Evolutionary conservation across 306 rosid species (phyloP).

Genomic region (Prunus davidiana): DNA sequence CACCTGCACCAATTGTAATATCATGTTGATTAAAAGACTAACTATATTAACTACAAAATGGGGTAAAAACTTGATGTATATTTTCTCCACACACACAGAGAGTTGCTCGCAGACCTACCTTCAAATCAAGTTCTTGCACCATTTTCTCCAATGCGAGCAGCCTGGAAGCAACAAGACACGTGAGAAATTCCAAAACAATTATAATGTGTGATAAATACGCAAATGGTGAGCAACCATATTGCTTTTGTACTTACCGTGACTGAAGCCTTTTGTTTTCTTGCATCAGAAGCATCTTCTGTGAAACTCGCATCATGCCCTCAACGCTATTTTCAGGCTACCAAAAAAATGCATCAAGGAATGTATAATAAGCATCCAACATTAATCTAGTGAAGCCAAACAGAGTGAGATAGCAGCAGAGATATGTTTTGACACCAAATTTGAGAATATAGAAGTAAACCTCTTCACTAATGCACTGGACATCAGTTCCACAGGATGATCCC

Average conservation of each 20-base stretch:
- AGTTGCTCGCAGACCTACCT: background rate
- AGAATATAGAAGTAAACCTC: background rate
- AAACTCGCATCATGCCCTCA: background rate
- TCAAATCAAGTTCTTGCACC: constrained; percentile 3
- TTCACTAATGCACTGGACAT: background rate
- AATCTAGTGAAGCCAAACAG: background rate
- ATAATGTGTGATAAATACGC: background rate
- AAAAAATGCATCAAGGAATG: background rate
- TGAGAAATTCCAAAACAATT: constrained; percentile 4
- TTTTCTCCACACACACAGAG: background rate
- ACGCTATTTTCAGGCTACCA: constrained; percentile 4
- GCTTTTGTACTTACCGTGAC: constrained; percentile 14
- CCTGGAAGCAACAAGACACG: background rate
- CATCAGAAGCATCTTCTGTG: background rate
- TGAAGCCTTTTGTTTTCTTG: constrained; percentile 10
- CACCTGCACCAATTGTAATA: constrained; percentile 2
- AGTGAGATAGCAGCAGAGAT: background rate
- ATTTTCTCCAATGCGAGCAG: background rate
- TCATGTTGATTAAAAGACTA: background rate
- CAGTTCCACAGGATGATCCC: background rate
- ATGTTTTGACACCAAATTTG: background rate
- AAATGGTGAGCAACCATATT: background rate
- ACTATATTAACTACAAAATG: background rate
- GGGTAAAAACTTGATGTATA: too few species aligned
- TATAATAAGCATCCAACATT: background rate